phyloP scores from a whole-genome alignment of 2,329 filamentous ascomycete species.

The Ceratocystis cacaofunesta region DNA sequence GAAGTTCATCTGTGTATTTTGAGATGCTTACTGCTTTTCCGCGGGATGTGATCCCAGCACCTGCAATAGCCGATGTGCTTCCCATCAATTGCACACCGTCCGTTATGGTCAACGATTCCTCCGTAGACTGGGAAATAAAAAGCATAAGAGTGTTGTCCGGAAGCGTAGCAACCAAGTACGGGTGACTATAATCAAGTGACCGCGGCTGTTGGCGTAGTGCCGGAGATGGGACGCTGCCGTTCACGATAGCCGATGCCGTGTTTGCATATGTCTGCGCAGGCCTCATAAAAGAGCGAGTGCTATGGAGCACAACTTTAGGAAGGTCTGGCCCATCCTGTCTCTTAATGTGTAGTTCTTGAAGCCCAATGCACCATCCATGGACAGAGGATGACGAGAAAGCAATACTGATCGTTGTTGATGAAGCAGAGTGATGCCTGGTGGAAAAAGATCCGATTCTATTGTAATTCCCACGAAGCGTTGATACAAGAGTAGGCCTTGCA shows the following conservation, averaged over 20 bases:
- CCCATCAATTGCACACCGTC: constrained; percentile 70
- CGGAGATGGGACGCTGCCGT: too few species aligned
- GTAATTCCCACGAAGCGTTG: not conserved
- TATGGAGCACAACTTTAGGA: not conserved
- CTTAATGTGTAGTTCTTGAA: constrained; percentile 70
- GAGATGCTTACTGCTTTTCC: constrained; percentile 88
- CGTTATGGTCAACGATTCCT: constrained; percentile 51
- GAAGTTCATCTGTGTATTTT: constrained; percentile 58
- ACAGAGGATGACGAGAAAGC: constrained; percentile 70
- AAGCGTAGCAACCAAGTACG: constrained; percentile 71
- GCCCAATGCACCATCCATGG: constrained; percentile 73
- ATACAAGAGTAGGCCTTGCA: not conserved
- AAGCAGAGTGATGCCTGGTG: constrained; percentile 28
- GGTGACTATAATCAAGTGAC: constrained; percentile 57
- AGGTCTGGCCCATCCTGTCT: constrained; percentile 10
- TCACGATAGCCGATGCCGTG: not conserved
- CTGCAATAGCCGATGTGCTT: constrained; percentile 77
- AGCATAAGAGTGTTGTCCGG: constrained; percentile 78
- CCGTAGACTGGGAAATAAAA: constrained; percentile 63
- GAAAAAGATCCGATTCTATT: not conserved
- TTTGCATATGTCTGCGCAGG: not conserved
- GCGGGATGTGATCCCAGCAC: constrained; percentile 67
- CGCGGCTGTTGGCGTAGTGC: constrained; percentile 32
- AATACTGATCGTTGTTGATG: constrained; percentile 61
- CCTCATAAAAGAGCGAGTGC: not conserved